Evolutionary conservation across 164 flowering plant genomes (phyloP).

Genomic region (Platanus orientalis): DNA sequence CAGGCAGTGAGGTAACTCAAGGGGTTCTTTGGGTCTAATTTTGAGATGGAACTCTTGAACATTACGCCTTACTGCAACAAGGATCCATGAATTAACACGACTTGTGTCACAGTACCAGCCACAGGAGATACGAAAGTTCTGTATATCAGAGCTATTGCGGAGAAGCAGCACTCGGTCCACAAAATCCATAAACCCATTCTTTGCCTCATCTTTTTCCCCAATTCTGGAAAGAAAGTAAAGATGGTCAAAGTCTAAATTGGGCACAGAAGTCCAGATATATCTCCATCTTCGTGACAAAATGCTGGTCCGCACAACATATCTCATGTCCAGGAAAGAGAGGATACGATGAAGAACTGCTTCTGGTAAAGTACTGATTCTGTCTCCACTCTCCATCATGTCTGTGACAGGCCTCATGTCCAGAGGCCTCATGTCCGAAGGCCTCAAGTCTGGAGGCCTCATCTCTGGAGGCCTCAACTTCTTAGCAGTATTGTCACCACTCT

Average conservation of each 20-base stretch:
- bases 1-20: constrained; percentile 1
- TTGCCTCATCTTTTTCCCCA: neutral
- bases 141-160: neutral
- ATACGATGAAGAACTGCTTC: neutral
- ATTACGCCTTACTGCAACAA: neutral
- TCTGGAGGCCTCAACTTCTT: too few species aligned
- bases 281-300: constrained; percentile 1
- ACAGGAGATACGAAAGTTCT: neutral
- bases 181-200: neutral
- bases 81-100: constrained; percentile 4
- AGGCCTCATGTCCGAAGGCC: too few species aligned
- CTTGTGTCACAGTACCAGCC: neutral
- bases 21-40: neutral
- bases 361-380: neutral
- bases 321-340: constrained; percentile 1
- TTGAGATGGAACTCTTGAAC: constrained; percentile 6
- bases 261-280: neutral
- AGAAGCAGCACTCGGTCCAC: constrained; percentile 2
- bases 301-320: neutral
- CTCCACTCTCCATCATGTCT: neutral
- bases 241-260: neutral
- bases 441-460: too few species aligned
- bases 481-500: neutral
- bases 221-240: neutral
- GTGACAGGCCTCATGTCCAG: too few species aligned